Conservation (phyloP, 2,329 filamentous ascomycete genomes). For the Fusarium pseudonygamai region DNA sequence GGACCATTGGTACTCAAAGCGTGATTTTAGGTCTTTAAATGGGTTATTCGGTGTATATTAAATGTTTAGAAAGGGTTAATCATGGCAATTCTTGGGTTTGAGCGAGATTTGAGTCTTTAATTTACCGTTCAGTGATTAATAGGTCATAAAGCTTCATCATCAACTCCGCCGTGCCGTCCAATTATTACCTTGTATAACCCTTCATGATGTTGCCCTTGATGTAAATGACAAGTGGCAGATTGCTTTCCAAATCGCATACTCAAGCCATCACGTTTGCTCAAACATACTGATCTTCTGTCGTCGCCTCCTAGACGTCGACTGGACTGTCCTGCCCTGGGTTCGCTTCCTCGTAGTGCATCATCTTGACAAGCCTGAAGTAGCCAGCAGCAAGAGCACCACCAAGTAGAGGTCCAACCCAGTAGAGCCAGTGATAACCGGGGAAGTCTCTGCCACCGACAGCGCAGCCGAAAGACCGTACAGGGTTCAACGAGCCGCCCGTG, state of each 20-base stretch:
- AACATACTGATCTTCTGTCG: background rate
- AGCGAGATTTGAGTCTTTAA: background rate
- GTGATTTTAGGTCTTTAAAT: background rate
- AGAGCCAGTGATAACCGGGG: conserved; percentile 58
- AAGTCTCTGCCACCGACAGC: conserved; percentile 51
- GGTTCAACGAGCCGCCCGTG: conserved; percentile 56
- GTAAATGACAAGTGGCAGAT: background rate
- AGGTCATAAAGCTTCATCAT: background rate
- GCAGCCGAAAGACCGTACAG: conserved; percentile 58
- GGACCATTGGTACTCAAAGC: conserved; percentile 7
- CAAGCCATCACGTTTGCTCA: background rate
- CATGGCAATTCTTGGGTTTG: background rate
- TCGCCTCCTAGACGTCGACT: conserved; percentile 7
- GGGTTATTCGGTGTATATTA: background rate
- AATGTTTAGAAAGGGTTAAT: background rate
- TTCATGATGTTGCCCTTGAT: background rate
- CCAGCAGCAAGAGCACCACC: conserved; percentile 56
- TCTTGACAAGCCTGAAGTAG: conserved; percentile 59
- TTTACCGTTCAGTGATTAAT: background rate
- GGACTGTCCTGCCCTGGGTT: conserved; percentile 53
- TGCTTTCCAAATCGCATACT: background rate
- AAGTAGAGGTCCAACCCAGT: conserved; percentile 60
- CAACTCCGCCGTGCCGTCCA: no score
- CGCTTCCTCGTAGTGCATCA: conserved; percentile 57
- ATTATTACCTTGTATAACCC: no score